Conservation (phyloP, 495 filamentous ascomycete genomes). For the Neurospora sp. region DNA sequence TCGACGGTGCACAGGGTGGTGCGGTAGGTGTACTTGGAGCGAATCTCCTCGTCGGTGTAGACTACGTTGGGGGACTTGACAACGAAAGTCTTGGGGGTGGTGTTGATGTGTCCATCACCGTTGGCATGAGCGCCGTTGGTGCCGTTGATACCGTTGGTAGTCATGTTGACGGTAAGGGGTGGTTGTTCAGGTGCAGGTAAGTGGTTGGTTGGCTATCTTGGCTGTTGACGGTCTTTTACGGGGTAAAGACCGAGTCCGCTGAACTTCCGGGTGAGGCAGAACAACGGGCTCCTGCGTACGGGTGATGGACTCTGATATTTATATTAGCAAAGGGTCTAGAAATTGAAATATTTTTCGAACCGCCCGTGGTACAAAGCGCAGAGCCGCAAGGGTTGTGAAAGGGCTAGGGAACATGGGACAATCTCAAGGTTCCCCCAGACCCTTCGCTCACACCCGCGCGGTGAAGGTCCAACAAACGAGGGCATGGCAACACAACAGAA, state of each 20-base stretch:
- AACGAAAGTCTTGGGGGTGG: conserved; percentile 52
- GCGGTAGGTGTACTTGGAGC: conserved; percentile 91
- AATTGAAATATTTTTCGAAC: neutral
- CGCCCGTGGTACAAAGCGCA: conserved; percentile 5
- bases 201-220: conserved; percentile 13
- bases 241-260: conserved; percentile 63
- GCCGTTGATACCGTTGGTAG: conserved; percentile 47
- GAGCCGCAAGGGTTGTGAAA: neutral
- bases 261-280: conserved; percentile 78
- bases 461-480: neutral
- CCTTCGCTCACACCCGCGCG: neutral
- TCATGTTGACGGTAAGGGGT: conserved; percentile 2
- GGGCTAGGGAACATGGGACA: neutral
- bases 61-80: conserved; percentile 88
- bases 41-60: conserved; percentile 83
- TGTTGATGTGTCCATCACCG: conserved; percentile 7
- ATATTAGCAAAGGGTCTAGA: conserved; percentile 3
- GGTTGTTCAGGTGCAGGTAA: conserved; percentile 15
- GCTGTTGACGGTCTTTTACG: conserved; percentile 39
- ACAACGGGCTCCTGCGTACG: conserved; percentile 94
- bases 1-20: conserved; percentile 70
- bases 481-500: neutral
- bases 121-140: conserved; percentile 22
- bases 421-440: neutral
- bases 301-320: conserved; percentile 71